A percentile compares a stretch with the other conserved stretches of the same genome.
Conservation (phyloP, 2,329 filamentous ascomycete species). For the Pochonia chlamydosporia region DNA sequence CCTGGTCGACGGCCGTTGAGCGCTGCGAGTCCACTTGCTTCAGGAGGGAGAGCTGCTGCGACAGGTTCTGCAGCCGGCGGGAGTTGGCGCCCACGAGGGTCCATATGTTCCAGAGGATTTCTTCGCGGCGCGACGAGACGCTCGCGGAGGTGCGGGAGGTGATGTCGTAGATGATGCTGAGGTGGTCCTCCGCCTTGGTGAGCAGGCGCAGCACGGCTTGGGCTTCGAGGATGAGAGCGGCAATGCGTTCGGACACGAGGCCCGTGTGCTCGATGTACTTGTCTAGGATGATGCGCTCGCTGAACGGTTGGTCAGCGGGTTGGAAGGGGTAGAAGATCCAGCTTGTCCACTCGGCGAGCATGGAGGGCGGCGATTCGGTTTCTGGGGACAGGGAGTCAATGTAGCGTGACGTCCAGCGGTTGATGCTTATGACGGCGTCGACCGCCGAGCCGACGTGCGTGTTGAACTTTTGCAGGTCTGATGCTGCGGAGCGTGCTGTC, state of each 20-base stretch:
- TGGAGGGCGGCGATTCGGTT: constrained; percentile 24
- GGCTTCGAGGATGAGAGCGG: constrained; percentile 62
- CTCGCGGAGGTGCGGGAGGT: constrained; percentile 57
- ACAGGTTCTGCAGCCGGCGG: constrained; percentile 52
- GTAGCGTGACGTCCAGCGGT: constrained; percentile 67
- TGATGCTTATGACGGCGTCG: constrained; percentile 68
- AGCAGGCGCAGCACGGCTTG: constrained; percentile 62
- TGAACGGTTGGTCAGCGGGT: constrained; percentile 40
- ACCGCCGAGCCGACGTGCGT: constrained; percentile 67
- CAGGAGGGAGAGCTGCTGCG: constrained; percentile 59
- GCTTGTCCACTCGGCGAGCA: constrained; percentile 32
- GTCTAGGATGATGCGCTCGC: constrained; percentile 57
- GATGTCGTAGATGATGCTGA: constrained; percentile 65
- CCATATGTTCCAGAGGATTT: constrained; percentile 67
- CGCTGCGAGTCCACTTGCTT: constrained; percentile 61
- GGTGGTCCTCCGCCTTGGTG: constrained; percentile 60
- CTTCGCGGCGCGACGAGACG: constrained; percentile 53
- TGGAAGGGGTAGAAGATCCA: constrained; percentile 59
- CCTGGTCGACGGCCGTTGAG: constrained; percentile 58
- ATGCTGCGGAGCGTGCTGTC: constrained; percentile 56
- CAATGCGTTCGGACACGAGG: constrained; percentile 64
- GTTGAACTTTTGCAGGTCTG: constrained; percentile 69
- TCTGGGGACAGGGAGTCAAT: constrained; percentile 54
- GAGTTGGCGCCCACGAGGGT: constrained; percentile 67
- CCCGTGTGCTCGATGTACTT: constrained; percentile 70